Evolutionary conservation across 495 filamentous ascomycete species (phyloP).

Genomic region (Amniculicola lignicola): DNA sequence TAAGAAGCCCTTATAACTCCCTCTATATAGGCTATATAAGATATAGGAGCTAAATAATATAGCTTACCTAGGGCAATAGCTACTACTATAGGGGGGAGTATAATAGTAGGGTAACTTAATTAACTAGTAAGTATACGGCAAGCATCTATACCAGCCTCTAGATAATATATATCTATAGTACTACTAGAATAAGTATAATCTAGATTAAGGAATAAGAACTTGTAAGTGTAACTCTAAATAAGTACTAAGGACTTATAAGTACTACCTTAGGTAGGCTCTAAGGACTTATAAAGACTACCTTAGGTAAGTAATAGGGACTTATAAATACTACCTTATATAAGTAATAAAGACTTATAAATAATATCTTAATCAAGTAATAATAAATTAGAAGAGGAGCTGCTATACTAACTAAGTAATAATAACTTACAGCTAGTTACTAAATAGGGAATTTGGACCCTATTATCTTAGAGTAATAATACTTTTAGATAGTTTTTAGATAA

Average conservation of each 20-base stretch:
- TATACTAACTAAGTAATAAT: conserved; percentile 5
- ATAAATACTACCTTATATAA: no score
- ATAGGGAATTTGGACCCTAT: background rate
- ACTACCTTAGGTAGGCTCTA: no score
- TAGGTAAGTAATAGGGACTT: no score
- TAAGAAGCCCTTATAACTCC: conserved; percentile 23
- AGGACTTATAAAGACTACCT: no score
- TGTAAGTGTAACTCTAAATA: no score
- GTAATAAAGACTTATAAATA: no score
- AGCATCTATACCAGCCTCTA: conserved; percentile 2
- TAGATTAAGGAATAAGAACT: background rate
- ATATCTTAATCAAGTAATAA: background rate
- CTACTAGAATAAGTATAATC: background rate
- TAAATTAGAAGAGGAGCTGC: background rate
- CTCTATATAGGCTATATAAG: conserved; percentile 31
- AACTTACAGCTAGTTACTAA: background rate
- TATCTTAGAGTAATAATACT: background rate
- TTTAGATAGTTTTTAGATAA: background rate
- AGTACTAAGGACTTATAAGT: no score
- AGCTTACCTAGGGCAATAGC: conserved; percentile 10
- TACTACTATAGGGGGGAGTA: conserved; percentile 10
- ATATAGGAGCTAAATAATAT: conserved; percentile 10
- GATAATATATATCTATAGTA: background rate
- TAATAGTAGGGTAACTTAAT: background rate
- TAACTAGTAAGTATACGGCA: conserved; percentile 3